Percentiles rank a stretch among this genome's conserved stretches.
Conservation (phyloP, 2,329 filamentous ascomycete species). For the Penicillium expansum region DNA sequence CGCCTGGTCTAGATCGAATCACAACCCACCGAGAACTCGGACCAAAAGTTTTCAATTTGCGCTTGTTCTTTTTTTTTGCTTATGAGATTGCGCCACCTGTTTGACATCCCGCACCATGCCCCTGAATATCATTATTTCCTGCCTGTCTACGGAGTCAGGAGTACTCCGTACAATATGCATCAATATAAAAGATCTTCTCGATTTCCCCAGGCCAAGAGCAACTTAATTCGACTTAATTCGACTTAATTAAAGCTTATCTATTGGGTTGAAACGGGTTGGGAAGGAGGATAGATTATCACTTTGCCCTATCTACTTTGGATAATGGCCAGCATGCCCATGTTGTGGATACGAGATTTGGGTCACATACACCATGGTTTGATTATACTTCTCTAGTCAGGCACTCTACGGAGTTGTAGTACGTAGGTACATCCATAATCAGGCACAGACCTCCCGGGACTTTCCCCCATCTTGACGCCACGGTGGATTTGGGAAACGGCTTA, state of each 20-base stretch:
- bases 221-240: neutral
- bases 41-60: neutral
- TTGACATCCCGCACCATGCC: neutral
- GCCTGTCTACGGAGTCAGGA: too few relatives aligned
- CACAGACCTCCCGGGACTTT: neutral
- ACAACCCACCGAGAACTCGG: neutral
- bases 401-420: neutral
- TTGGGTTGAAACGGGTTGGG: neutral
- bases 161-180: too few relatives aligned
- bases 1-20: slow-evolving; percentile 8
- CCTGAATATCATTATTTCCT: slow-evolving; percentile 1
- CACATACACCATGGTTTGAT: neutral
- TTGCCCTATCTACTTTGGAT: neutral
- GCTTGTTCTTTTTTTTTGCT: neutral
- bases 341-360: slow-evolving; percentile 4
- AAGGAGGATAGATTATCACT: slow-evolving; percentile 5
- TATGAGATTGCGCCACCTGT: neutral
- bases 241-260: slow-evolving; percentile 1
- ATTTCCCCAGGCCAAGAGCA: neutral
- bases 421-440: neutral
- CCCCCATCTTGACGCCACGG: neutral
- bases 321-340: neutral
- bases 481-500: neutral
- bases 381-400: neutral
- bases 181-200: neutral